Percentiles rank a stretch among this genome's conserved stretches.
These are phyloP conservation scores for Ramichloridium luteum DNA, from an alignment of 2,329 filamentous ascomycete genomes.

Conservation along the genomic window DNA sequence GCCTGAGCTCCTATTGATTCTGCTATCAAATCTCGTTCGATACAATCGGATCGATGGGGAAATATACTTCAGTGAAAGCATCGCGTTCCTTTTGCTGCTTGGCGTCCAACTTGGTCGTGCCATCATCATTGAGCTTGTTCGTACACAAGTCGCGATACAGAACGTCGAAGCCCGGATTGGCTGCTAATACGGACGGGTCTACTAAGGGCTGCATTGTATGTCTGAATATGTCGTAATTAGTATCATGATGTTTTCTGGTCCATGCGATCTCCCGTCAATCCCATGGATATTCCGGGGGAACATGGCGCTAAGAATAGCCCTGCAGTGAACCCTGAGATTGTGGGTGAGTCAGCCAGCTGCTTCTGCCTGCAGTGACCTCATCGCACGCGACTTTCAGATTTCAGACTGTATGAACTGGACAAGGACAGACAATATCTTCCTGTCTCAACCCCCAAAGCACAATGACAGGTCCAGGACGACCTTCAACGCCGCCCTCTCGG, in stretches of 20 bases:
- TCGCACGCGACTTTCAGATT: too few species aligned
- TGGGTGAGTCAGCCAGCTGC: too few species aligned
- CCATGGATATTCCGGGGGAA: not conserved
- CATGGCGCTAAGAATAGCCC: too few species aligned
- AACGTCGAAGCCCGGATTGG: constrained; percentile 33
- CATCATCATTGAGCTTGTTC: constrained; percentile 32
- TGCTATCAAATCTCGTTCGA: not conserved
- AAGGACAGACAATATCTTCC: too few species aligned
- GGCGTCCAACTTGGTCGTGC: constrained; percentile 31
- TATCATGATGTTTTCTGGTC: too few species aligned
- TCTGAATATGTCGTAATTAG: too few species aligned
- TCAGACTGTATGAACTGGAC: too few species aligned
- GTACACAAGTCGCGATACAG: constrained; percentile 34
- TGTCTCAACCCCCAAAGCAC: too few species aligned
- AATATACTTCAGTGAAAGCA: constrained; percentile 26
- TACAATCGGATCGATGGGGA: constrained; percentile 1
- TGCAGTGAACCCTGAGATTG: too few species aligned
- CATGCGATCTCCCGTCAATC: not conserved
- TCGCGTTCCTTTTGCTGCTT: constrained; percentile 30
- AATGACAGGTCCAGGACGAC: constrained; percentile 28
- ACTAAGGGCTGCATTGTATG: constrained; percentile 31
- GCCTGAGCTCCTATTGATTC: constrained; percentile 25
- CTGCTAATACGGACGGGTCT: constrained; percentile 24
- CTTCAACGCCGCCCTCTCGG: constrained; percentile 38
- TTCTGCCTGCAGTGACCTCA: too few species aligned